phyloP scores from a whole-genome alignment of 352 stramenopile species.

The Phytopythium sindhum region DNA sequence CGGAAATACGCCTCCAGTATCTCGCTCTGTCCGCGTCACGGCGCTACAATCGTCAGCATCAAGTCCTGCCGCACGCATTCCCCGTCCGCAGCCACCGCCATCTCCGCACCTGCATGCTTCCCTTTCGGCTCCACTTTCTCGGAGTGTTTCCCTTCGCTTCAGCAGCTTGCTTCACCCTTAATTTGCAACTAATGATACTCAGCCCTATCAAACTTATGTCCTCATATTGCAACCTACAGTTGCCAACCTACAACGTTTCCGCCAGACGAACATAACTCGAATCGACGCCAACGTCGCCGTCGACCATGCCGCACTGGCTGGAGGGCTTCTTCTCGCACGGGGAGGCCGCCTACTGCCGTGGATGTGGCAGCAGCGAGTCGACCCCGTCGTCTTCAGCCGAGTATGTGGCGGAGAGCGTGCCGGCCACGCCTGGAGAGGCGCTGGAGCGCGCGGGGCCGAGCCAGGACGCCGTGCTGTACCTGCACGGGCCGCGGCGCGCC shows the following conservation, averaged over 20 bases:
- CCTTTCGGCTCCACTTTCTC: slow-evolving; percentile 6
- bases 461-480: slow-evolving; percentile 31
- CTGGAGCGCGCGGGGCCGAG: background rate
- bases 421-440: background rate
- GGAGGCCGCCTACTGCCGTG: slow-evolving; percentile 19
- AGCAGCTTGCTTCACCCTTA: background rate
- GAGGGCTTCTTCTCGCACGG: slow-evolving; percentile 69
- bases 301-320: slow-evolving; percentile 23
- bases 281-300: background rate
- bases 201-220: background rate
- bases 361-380: background rate
- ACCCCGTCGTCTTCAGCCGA: slow-evolving; percentile 1
- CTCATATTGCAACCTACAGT: background rate
- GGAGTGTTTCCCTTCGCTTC: background rate
- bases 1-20: slow-evolving; percentile 29
- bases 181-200: background rate
- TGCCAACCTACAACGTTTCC: background rate
- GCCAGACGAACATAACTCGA: background rate
- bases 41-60: background rate
- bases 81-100: background rate
- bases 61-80: background rate
- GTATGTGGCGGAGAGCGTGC: slow-evolving; percentile 9
- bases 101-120: background rate
- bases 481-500: slow-evolving; percentile 35
- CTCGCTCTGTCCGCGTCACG: background rate